Conservation (phyloP, 345 rosid species). For the Camelina hispida region DNA sequence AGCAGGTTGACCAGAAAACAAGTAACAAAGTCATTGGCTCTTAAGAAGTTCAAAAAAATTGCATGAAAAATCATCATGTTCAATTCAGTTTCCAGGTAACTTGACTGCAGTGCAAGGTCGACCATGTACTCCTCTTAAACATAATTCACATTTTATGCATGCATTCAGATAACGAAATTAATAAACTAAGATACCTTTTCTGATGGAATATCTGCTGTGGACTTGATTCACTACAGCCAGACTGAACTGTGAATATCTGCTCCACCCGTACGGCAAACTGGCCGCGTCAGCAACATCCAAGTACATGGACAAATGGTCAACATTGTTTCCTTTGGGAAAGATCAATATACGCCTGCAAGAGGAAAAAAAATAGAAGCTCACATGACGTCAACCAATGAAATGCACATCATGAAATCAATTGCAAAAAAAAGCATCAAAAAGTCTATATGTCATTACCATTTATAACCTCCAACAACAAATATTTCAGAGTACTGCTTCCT, state of each 20-base stretch:
- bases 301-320: conserved; percentile 95
- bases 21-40: conserved; percentile 9
- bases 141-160: neutral
- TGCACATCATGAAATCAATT: conserved; percentile 1
- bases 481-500: conserved; percentile 87
- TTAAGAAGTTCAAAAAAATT: conserved; percentile 16
- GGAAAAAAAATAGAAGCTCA: conserved; percentile 25
- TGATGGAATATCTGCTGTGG: conserved; percentile 63
- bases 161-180: conserved; percentile 14
- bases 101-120: conserved; percentile 9
- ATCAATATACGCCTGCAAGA: conserved; percentile 75
- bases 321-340: conserved; percentile 97
- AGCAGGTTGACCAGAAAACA: conserved; percentile 29
- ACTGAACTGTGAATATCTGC: conserved; percentile 91
- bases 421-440: neutral
- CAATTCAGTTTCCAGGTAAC: conserved; percentile 16
- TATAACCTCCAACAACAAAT: conserved; percentile 76
- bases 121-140: conserved; percentile 4
- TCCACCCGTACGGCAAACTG: conserved; percentile 87
- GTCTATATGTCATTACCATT: conserved; percentile 60
- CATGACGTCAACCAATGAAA: conserved; percentile 14
- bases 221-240: conserved; percentile 83
- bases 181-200: conserved; percentile 64
- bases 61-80: conserved; percentile 5
- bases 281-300: conserved; percentile 90